These are phyloP conservation scores for Pseudonectria buxi DNA, from an alignment of 2,329 filamentous ascomycete species.

Conservation along the genomic window DNA sequence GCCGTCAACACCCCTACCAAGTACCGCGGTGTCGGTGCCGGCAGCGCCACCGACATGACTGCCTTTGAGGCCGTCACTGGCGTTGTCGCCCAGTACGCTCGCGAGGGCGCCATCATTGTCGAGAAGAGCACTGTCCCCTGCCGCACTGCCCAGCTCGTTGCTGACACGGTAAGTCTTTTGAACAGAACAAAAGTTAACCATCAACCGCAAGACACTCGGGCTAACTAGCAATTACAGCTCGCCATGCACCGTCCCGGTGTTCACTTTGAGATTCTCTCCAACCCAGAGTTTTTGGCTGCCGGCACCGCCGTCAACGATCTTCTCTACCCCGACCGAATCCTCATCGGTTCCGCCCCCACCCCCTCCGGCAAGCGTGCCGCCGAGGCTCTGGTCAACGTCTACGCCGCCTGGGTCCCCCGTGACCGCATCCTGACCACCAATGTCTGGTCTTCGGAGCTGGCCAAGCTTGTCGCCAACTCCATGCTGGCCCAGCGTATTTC, in stretches of 20 bases:
- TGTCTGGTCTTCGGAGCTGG: constrained; percentile 69
- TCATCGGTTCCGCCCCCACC: constrained; percentile 65
- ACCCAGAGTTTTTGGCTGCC: constrained; percentile 75
- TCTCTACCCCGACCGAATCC: constrained; percentile 62
- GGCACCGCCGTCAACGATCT: constrained; percentile 69
- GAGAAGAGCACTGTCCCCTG: constrained; percentile 79
- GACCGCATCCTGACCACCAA: constrained; percentile 65
- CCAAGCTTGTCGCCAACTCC: constrained; percentile 73
- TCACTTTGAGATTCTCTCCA: constrained; percentile 70
- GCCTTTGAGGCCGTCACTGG: constrained; percentile 64
- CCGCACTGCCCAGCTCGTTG: constrained; percentile 63
- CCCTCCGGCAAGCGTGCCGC: constrained; percentile 55
- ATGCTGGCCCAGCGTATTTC: constrained; percentile 75
- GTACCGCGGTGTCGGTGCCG: constrained; percentile 60
- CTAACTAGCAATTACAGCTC: constrained; percentile 33
- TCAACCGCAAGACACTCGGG: no score
- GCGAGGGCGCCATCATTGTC: constrained; percentile 64
- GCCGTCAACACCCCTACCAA: constrained; percentile 78
- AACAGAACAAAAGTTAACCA: no score
- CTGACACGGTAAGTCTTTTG: constrained; percentile 51
- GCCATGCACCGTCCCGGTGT: constrained; percentile 53
- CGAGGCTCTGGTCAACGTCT: constrained; percentile 56
- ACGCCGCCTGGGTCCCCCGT: constrained; percentile 63
- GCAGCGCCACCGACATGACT: constrained; percentile 65
- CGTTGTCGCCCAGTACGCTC: constrained; percentile 60